Evolutionary conservation across 2,329 filamentous ascomycete species (phyloP).

Genomic region (Clarireedia sp.): DNA sequence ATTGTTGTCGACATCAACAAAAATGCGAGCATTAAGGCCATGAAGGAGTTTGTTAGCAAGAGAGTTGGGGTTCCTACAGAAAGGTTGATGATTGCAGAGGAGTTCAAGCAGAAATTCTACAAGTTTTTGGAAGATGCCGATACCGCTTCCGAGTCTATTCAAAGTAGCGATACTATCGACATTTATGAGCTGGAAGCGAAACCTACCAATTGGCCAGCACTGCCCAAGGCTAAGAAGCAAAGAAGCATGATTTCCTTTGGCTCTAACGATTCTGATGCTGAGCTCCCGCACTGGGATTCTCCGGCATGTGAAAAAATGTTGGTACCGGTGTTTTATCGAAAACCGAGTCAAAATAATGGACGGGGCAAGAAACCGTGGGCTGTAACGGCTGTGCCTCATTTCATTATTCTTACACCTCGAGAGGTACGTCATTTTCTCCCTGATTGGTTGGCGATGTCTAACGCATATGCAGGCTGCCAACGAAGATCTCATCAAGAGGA

Average conservation of each 20-base stretch:
- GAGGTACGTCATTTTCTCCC: slow-evolving; percentile 45
- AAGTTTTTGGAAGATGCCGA: slow-evolving; percentile 69
- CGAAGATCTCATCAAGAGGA: slow-evolving; percentile 68
- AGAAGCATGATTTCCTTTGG: slow-evolving; percentile 40
- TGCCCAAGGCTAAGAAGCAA: slow-evolving; percentile 23
- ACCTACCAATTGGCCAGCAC: slow-evolving; percentile 66
- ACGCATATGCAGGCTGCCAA: slow-evolving; percentile 36
- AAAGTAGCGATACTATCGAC: slow-evolving; percentile 51
- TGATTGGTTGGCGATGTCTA: neutral
- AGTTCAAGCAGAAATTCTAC: slow-evolving; percentile 79
- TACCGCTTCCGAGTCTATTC: slow-evolving; percentile 65
- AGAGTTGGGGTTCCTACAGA: slow-evolving; percentile 57
- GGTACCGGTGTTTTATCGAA: slow-evolving; percentile 63
- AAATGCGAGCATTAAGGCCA: slow-evolving; percentile 56
- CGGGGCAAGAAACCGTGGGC: slow-evolving; percentile 26
- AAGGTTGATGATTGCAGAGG: slow-evolving; percentile 70
- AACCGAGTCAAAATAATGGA: slow-evolving; percentile 28
- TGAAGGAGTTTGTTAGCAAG: slow-evolving; percentile 65
- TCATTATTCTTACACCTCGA: slow-evolving; percentile 66
- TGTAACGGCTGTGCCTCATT: slow-evolving; percentile 43
- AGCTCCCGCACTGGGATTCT: slow-evolving; percentile 48
- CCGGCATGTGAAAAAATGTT: slow-evolving; percentile 57
- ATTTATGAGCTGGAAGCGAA: slow-evolving; percentile 71
- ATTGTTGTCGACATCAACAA: slow-evolving; percentile 76
- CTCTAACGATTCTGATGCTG: slow-evolving; percentile 37